Base-by-base conservation (phyloP, 352 stramenopile genomes). In the Pythium sukuiense region DNA sequence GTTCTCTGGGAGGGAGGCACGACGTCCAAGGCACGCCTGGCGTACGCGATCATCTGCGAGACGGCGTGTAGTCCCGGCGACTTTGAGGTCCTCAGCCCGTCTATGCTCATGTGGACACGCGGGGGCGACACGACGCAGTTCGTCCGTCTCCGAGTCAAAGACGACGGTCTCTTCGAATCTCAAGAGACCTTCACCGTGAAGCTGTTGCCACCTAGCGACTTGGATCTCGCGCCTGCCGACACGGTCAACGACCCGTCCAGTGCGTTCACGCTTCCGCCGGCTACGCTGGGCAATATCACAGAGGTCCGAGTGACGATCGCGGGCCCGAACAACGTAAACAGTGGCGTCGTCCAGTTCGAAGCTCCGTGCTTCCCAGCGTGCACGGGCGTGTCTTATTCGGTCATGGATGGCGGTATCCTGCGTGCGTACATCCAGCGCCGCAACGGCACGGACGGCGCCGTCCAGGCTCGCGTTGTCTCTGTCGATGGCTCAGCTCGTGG, bases 301-400 rank as follows among this genome's bases (percentile, higher is more conserved):
- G 63, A 86, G 52, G 58, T 87, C 12, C n/a, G 73, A 11, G 72
- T 90, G 14, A 81, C 70, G 14, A 90, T 92, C 26, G 56, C 61
- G 33, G 83, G 83, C 1, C 83, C 83, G 2, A 92, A 92, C 41
- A 64, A 92, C 58, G 81, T 75, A 1, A 74, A 63, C 29, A 55
- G 73, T 0, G 86, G 86, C 4, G 65, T 75, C 3, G 59, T 89
- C 13, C 84, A 91, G 59, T 88, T 94, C 11, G 71, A 84, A 32
- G 73, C 82, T 0, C 71, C 84, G n/a, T 94, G 86, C 32, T 92
- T 92, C 63, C 77, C 82, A 2, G 76, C 65, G 26, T 94, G 86
- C 33, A 55, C 56, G 1, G 83, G 79, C 33, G 64, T 43, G 6
- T 79, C 71, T 50, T 92, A 92, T 60, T 61, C 63, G 0, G 53